Conservation (phyloP, 2,329 filamentous ascomycete species). For the Botrytis sinoallii region DNA sequence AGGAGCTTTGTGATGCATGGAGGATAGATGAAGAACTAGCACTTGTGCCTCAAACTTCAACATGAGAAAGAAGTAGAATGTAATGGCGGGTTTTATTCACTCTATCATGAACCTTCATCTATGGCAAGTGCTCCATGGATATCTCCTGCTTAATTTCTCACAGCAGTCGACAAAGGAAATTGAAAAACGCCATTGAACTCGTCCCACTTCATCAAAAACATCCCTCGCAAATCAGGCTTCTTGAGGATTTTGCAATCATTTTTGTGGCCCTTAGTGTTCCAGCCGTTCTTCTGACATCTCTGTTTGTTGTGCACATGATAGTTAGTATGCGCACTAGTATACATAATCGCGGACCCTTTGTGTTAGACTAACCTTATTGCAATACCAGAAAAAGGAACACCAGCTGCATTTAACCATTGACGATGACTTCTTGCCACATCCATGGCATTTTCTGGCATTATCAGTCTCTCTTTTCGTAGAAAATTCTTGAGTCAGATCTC, state of each 20-base stretch:
- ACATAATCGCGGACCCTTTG: neutral
- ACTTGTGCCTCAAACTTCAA: neutral
- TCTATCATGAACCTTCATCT: neutral
- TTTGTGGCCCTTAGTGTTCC: neutral
- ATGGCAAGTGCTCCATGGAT: neutral
- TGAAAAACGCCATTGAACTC: neutral
- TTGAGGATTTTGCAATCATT: neutral
- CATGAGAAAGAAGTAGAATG: too few relatives aligned
- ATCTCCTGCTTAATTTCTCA: neutral
- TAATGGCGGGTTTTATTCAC: neutral
- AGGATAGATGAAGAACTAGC: neutral
- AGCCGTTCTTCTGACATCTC: neutral
- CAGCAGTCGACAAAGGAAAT: neutral
- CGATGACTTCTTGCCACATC: neutral
- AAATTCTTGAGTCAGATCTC: neutral
- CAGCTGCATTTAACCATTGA: neutral
- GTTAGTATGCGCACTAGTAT: neutral
- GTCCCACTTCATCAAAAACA: neutral
- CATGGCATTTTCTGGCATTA: neutral
- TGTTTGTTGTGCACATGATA: neutral
- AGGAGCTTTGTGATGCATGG: neutral
- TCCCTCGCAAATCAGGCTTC: neutral
- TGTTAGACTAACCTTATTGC: neutral
- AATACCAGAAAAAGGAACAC: neutral
- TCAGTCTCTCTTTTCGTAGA: neutral